Base-by-base conservation (phyloP, 1,284 basidiomycete genomes). In the Moesziomyces antarcticus region DNA sequence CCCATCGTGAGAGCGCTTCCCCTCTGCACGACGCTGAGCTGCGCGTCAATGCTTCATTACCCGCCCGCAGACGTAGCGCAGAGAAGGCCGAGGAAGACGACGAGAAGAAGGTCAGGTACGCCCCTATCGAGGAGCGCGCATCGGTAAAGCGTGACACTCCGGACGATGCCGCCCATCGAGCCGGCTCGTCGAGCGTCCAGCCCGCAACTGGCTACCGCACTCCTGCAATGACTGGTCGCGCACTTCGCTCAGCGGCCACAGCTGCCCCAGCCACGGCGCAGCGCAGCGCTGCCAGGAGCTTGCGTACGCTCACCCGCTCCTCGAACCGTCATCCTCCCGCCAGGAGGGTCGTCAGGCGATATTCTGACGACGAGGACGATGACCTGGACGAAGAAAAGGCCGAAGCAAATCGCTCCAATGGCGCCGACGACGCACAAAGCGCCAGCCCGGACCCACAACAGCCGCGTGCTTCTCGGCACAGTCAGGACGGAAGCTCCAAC, bases 301-400 rank as follows among this genome's bases (percentile, higher is more conserved):
- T 75, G 6, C 67, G 73, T 47, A 75, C 64, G 9, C 65, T 75
- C 25, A 66, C 68, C 3, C 61, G 75, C 9, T 63, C 78, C 0
- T 71, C 67, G 1, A 68, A 64, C 45, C 55, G 63, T 18, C 78
- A 78, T 44, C 67, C 73, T 9, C 78, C 76, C 10, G 76, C 78
- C 18, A 67, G 76, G 16, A 58, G 78, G 11, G 78, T 80, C 45
- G 61, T 71, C 14, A 66, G 74, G 40, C 67, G 77, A 42, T 65
- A 79, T 27, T 75, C 75, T 20, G 77, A 81, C n/a, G 78, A 80
- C 50, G 79, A 80, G 41, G 76, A 72, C n/a, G 66, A 69, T n/a
- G 70, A 71, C 14, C 40, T 71, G n/a, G 66, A 72, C 3, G 73
- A 66, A 14, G 60, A 68, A 27, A 54, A 40, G 4, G 57, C 24